Conservation (phyloP, 371 early-diverging fungal genomes). For the Rhizopus sp. region DNA sequence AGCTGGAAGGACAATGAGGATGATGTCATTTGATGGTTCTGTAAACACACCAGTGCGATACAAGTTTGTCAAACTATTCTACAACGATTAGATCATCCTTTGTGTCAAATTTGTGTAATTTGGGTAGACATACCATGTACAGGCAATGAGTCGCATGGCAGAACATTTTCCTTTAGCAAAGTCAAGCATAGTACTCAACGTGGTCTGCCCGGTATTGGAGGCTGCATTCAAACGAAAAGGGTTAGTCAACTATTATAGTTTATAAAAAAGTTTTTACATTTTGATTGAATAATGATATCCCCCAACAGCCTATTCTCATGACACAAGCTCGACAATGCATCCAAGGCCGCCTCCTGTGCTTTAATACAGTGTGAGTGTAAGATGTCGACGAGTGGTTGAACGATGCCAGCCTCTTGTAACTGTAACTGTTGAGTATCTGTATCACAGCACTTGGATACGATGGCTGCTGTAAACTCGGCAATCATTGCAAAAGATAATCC, state of each 20-base stretch:
- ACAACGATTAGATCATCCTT: constrained; percentile 50
- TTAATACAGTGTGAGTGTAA: constrained; percentile 59
- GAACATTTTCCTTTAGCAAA: constrained; percentile 66
- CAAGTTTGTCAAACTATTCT: constrained; percentile 66
- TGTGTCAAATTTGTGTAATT: background rate
- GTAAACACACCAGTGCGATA: constrained; percentile 63
- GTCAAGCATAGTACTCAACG: constrained; percentile 58
- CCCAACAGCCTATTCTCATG: constrained; percentile 65
- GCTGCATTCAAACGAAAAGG: constrained; percentile 11
- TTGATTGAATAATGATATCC: constrained; percentile 45
- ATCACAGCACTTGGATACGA: constrained; percentile 69
- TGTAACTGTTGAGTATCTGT: constrained; percentile 61
- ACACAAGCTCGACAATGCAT: constrained; percentile 71
- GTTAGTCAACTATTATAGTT: background rate
- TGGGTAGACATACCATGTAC: constrained; percentile 57
- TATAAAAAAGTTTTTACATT: constrained; percentile 37
- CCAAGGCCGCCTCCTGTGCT: constrained; percentile 81
- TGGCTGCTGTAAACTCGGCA: constrained; percentile 69
- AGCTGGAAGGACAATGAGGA: constrained; percentile 68
- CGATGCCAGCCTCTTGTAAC: constrained; percentile 61
- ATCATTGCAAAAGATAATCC: constrained; percentile 59
- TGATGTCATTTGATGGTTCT: constrained; percentile 61
- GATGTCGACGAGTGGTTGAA: constrained; percentile 62
- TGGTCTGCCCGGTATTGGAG: constrained; percentile 28
- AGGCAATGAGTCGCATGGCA: constrained; percentile 70